A percentile compares a stretch with the other conserved stretches of the same genome.
Evolutionary conservation across 768 basidiomycete species (phyloP).

Genomic region (Agaricus blazei): DNA sequence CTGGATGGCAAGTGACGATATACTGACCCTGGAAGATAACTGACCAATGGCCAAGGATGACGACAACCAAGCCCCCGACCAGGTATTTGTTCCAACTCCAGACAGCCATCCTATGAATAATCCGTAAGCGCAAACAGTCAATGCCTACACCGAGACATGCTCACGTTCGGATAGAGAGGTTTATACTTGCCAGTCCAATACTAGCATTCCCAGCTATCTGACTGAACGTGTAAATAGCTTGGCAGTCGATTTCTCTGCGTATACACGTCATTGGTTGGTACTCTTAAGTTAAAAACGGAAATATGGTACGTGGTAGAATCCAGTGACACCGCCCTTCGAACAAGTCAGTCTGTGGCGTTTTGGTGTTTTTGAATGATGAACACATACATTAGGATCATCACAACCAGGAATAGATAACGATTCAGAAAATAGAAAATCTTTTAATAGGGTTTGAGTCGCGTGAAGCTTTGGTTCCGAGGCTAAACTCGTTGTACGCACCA

Average conservation of each 20-base stretch:
- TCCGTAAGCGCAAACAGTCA: background rate
- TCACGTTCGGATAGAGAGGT: conserved; percentile 55
- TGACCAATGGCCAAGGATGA: conserved; percentile 69
- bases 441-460: background rate
- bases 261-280: background rate
- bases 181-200: conserved; percentile 55
- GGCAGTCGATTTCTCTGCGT: conserved; percentile 49
- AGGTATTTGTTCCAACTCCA: conserved; percentile 58
- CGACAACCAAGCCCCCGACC: conserved; percentile 39
- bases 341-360: conserved; percentile 8
- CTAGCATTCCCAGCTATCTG: conserved; percentile 45
- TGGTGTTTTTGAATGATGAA: background rate
- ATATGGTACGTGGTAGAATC: conserved; percentile 36
- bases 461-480: background rate
- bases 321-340: conserved; percentile 42
- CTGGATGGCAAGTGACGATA: background rate
- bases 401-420: conserved; percentile 60
- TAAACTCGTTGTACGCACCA: conserved; percentile 34
- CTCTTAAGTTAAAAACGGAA: background rate
- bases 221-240: conserved; percentile 60
- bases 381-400: conserved; percentile 64
- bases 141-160: conserved; percentile 13
- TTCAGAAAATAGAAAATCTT: conserved; percentile 66
- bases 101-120: conserved; percentile 44
- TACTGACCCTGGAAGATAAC: conserved; percentile 55